Evolutionary conservation across 208 protist species (phyloP), one percentile per base, ranked within the genome.

Genomic region (Angomonas desouzai): DNA sequence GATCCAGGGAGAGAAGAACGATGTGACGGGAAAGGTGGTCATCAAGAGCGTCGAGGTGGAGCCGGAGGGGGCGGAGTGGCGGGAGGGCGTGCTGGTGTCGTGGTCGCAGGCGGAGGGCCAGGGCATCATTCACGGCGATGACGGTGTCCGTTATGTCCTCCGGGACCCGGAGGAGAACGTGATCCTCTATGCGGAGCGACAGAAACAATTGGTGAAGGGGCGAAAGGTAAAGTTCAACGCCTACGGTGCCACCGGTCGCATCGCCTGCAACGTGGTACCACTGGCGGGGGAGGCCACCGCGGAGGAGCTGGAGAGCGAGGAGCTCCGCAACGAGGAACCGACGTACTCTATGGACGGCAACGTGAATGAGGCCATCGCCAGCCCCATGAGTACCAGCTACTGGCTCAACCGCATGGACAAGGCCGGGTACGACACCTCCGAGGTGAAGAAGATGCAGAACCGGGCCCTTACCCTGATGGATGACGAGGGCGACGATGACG

Each of bases 381-480:
- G 84, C 0, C 90, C 90, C 0, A 87, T 87, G 83, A 91, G 85
- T 63, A 92, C 87, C 11, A 79, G 75, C 49, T 96, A 96, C 64
- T 96, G 90, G 87, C 71, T 96, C n/a, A 74, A 51, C 30, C 79
- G 87, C 22, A 88, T 93, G 80, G 86, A 92, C 61, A 79, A 83
- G 49, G 79, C 79, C 0, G 90, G 90, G n/a, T 91, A 83, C 59
- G 81, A 96, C 66, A 79, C 81, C 11, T 70, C 63, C n/a, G 90
- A 96, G 76, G 81, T 93, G 33, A 87, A 85, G 59, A 33, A 78
- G 27, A 64, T 88, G 64, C 84, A 93, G 66, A 86, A 87, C 49
- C 74, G 76, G 48, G 85, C 85, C 13, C 65, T 89, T 32, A 80
- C 80, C 29, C 68, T 87, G 29, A 74, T 83, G 29, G 83, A 88